These are phyloP conservation scores for Kingdonia uniflora DNA, from an alignment of 164 flowering plant species.

Conservation along the genomic window DNA sequence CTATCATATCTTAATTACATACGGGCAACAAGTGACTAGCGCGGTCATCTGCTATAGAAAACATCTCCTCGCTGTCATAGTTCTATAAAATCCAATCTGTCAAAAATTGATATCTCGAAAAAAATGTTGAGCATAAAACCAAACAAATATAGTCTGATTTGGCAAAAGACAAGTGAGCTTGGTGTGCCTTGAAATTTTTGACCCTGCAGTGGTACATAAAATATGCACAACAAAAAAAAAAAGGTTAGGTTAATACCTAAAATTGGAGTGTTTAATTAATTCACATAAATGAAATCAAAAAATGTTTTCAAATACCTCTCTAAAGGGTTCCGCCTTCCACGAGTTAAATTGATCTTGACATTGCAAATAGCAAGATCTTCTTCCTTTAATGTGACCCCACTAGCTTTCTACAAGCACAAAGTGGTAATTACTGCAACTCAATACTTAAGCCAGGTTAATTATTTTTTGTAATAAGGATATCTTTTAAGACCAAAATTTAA, in stretches of 20 bases:
- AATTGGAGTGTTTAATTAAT: not conserved
- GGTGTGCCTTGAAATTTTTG: constrained; percentile 60
- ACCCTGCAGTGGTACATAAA: constrained; percentile 33
- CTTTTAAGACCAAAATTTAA: no score
- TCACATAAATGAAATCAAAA: not conserved
- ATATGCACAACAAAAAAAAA: constrained; percentile 15
- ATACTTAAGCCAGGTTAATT: no score
- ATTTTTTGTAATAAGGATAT: no score
- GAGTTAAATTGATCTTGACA: constrained; percentile 83
- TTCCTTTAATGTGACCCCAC: constrained; percentile 48
- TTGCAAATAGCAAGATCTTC: constrained; percentile 84
- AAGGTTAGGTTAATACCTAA: constrained; percentile 3
- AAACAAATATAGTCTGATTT: no score
- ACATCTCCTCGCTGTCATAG: constrained; percentile 41
- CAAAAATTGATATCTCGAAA: not conserved
- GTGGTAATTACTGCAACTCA: no score
- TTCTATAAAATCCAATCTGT: constrained; percentile 30
- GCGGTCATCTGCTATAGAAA: constrained; percentile 31
- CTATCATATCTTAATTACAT: constrained; percentile 50
- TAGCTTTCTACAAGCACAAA: constrained; percentile 29
- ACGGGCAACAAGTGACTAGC: constrained; percentile 59
- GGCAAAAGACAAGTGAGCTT: not conserved
- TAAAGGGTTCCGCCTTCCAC: constrained; percentile 80
- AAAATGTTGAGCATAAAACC: not conserved
- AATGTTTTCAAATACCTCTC: constrained; percentile 58